Base-by-base conservation (phyloP, 1,139 yeast species). In the Lodderomyces orthopsilosis region DNA sequence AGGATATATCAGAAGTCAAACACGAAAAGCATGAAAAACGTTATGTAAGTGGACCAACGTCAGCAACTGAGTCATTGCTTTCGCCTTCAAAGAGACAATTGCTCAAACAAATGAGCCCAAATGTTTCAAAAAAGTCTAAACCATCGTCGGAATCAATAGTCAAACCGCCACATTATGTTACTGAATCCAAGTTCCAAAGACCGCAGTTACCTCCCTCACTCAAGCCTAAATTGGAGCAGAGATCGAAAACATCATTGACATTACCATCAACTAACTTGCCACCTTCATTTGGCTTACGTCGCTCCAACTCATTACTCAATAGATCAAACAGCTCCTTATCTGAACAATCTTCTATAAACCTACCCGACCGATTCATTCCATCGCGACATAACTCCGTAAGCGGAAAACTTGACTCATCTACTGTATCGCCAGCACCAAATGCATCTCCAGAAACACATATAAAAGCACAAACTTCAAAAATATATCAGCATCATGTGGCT, bases 401-500 rank as follows among this genome's bases (percentile, higher is more conserved):
- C 2, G 71, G 74, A 6, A 71, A 70, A 43, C 56, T 74, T 35
- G 61, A 66, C 30, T 60, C 72, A 7, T 55, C 60, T 22, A 55
- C 54, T 22, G 51, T 56, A 17, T 32, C 35, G 19, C 77, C 77
- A 9, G 41, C 37, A 23, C 77, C 77, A 4, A 70, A 70, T 55
- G 77, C 77, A 26, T 70, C 76, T 37, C 78, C 79, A 9, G 71
- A 70, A 51, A 70, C 75, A 7, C 77, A 85, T 61, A 78, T 85
- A 35, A 79, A 79, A 55, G 85, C 85, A 1, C 90, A 84, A 59
- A 81, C 87, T 1, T 75, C 82, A 33, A 74, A 79, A 51, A 81
- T 84, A 4, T 89, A 89, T 61, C 87, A 86, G 61, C 81, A 83
- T 54, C 85, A 89, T 40, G 96, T 91, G 8, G 98, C 98, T 0